Evolutionary conservation across 2,329 filamentous ascomycete genomes (phyloP), one percentile per base, ranked within the genome.

Genomic region (Claviceps cyperi): DNA sequence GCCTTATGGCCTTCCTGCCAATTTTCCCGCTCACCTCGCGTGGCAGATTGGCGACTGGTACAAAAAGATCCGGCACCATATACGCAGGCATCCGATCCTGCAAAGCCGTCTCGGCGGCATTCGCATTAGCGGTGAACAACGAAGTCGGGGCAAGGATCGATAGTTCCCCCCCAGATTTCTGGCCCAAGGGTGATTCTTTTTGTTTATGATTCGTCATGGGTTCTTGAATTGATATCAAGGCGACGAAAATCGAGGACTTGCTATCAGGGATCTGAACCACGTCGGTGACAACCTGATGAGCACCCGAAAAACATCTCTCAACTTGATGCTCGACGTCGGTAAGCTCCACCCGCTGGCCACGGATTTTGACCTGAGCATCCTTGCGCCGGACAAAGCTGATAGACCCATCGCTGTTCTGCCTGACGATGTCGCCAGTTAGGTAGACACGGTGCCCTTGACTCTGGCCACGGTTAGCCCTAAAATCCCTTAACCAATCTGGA

Each of bases 401-500:
- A 7, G 35, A 38, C 5, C 35, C 45, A 15, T 47, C 35, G 17
- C 19, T 17, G 4, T 38, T 19, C 8, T 47, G 15, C 14, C 36
- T 38, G 14, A 47, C 45, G 17, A 47, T 38, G 7, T 47, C 45
- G 17, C 45, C 45, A 11, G 35, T 47, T 4, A 8, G 35, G 14
- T 47, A 47, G 19, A 28, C 21, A n/a, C 36, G 36, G 14, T n/a
- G 15, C 15, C 4, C 14, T 9, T 36, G 19, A 4, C 35, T 6
- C 9, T 24, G 15, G 5, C 5, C 14, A 21, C 19, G 3, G 13
- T 35, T 5, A 24, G 11, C 6, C 19, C 45, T 39, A 36, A 39
- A 48, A 36, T 14, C 22, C 4, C 15, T 35, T 6, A 43, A 15
- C 64, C 43, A 35, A 14, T 28, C 43, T 9, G 43, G 43, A 45